A percentile compares a stretch with the other conserved stretches of the same genome.
These are phyloP conservation scores for Carallia brachiata DNA, from an alignment of 345 rosid genomes.

Conservation along the genomic window DNA sequence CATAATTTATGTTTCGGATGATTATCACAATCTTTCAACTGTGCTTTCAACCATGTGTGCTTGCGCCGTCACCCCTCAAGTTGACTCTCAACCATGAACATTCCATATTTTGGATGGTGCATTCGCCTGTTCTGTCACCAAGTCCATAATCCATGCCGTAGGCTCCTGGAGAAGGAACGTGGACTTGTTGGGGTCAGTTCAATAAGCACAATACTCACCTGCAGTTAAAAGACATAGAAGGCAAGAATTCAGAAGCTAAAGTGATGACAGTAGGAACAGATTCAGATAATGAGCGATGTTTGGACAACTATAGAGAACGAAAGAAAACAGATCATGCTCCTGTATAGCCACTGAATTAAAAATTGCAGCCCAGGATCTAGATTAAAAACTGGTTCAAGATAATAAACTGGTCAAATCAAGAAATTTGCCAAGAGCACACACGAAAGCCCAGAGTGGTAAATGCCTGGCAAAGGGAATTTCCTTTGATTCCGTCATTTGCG, in stretches of 20 bases:
- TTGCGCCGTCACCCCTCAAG: slow-evolving; percentile 70
- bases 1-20: slow-evolving; percentile 7
- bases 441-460: no score
- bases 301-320: background rate
- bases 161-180: slow-evolving; percentile 35
- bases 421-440: no score
- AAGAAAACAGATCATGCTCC: background rate
- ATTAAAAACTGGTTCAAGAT: no score
- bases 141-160: slow-evolving; percentile 22
- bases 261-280: background rate
- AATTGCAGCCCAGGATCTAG: no score
- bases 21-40: slow-evolving; percentile 46
- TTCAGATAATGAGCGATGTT: background rate
- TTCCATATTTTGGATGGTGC: slow-evolving; percentile 72
- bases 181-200: slow-evolving; percentile 55
- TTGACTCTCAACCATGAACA: slow-evolving; percentile 70
- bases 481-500: no score
- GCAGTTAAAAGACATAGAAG: slow-evolving; percentile 6
- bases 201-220: slow-evolving; percentile 75
- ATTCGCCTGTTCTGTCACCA: slow-evolving; percentile 56
- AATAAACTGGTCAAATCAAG: no score
- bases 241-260: background rate
- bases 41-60: slow-evolving; percentile 52
- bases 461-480: no score
- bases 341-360: background rate